Evolutionary conservation across 148 eudicot species (phyloP), one percentile per base, ranked within the genome.

Genomic region (Amaranthus cruentus): DNA sequence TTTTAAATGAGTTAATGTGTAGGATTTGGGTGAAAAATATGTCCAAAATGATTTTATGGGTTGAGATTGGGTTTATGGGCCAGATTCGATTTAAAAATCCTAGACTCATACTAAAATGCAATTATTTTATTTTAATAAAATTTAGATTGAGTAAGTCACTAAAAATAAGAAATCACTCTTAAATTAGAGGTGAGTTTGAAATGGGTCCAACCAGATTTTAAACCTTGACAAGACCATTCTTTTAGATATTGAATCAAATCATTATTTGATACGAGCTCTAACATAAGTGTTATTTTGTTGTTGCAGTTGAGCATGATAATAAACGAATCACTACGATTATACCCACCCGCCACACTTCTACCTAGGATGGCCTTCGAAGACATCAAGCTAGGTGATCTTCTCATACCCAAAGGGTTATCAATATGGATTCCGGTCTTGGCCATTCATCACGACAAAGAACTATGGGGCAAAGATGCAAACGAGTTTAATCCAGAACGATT

Each of bases 351-450:
- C 7, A 76, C 97, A 0, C 78, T 91, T 7, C 86, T 91, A 6
- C 97, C 97, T 3, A 68, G 98, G 55, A 91, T 90, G 98, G 98
- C 92, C 58, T 91, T 90, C 50, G 90, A 88, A 70, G 98, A 93
- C 69, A 81, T 88, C 9, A 86, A 88, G 55, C 75, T 93, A 2
- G 96, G 96, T 0, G 93, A 90, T 59, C 89, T 93, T 15, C 61
- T 83, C 21, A 86, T 93, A 63, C 98, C 98, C 7, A 88, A 90
- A 76, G 98, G 98, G 1, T 71, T 95, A 62, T 91, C 98, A 1
- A 87, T 95, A 48, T 95, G 98, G 98, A 91, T 95, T 38, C 98
- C 98, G 4, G 91, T 95, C 0, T 85, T 91, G 0, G 98, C 97
- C 2, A 90, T 95, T 49, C 96, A 95, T 73, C 98, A 91, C 47